These are phyloP conservation scores for Friedmanniomyces endolithicus DNA, from an alignment of 495 filamentous ascomycete species.

Conservation along the genomic window DNA sequence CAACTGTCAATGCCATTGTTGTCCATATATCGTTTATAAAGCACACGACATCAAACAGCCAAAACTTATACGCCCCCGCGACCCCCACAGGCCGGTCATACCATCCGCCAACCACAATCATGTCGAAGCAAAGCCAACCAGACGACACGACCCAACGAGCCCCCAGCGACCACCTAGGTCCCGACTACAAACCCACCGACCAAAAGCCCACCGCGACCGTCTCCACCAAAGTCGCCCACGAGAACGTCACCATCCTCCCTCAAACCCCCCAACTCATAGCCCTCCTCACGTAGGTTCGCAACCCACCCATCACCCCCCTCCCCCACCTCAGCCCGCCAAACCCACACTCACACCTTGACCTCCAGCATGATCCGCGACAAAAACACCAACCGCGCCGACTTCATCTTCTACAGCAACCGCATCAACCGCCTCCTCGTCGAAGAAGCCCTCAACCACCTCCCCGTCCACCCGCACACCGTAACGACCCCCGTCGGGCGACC, in stretches of 20 bases:
- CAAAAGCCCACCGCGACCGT: slow-evolving; percentile 84
- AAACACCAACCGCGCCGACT: slow-evolving; percentile 79
- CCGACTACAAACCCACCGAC: slow-evolving; percentile 59
- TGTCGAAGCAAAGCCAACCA: not conserved
- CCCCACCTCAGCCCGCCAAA: too few species aligned
- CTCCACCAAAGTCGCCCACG: slow-evolving; percentile 65
- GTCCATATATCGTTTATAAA: too few species aligned
- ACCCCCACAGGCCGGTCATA: not conserved
- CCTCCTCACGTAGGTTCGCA: slow-evolving; percentile 71
- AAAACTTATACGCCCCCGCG: too few species aligned
- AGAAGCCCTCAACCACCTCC: slow-evolving; percentile 93
- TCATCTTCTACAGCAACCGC: slow-evolving; percentile 98
- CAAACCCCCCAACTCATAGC: slow-evolving; percentile 96
- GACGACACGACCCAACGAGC: slow-evolving; percentile 27
- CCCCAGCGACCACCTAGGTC: slow-evolving; percentile 63
- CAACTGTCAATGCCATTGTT: not conserved
- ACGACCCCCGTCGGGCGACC: slow-evolving; percentile 79
- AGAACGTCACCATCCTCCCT: slow-evolving; percentile 78
- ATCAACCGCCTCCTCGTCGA: slow-evolving; percentile 97
- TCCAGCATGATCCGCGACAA: slow-evolving; percentile 85
- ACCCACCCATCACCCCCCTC: too few species aligned
- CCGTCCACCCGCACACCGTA: slow-evolving; percentile 73
- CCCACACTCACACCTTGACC: not conserved
- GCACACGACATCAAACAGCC: too few species aligned
- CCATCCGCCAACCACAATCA: not conserved